Base-by-base conservation (phyloP, 129 eudicot genomes). In the Lonicera japonica region DNA sequence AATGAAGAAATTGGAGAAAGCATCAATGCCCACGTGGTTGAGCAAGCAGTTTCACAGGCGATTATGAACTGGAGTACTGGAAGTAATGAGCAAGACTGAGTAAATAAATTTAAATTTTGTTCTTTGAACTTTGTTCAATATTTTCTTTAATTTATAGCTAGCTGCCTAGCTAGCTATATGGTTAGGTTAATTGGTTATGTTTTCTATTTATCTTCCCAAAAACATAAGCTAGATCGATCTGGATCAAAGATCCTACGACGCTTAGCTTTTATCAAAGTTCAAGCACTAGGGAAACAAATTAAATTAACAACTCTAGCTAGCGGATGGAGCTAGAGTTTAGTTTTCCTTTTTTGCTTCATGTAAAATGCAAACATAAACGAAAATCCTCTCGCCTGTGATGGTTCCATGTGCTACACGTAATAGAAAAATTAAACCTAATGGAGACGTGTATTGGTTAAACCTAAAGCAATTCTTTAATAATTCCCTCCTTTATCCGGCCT, bases 41-140 rank as follows among this genome's bases (percentile, higher is more conserved):
- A 86, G 75, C 79, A 81, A 72, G 85, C 96, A 39, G 81, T 92
- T 70, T 60, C 75, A 61, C 75, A 78, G 18, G 88, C 96, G 3
- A 85, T 92, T 68, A 79, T 77, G 77, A 78, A 71, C 54, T 87
- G 95, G 96, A 78, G 70, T 11, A 79, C n/a, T n/a, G n/a, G 70
- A 67, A 82, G 54, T 58, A 73, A 51, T 64, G 76, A 76, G 25
- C 85, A 82, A 72, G 79, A 29, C 36, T 29, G 36, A 75, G 21
- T 75, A 47, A 75, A 51, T 22, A 43, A 60, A 54, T 62, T n/a
- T 62, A 1, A 43, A 2, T 22, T 14, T 54, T 54, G n/a, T 8
- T 55, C 21, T 36, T 1, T 17, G 38, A 18, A 13, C 18, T 24
- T 17, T 19, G 36, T 25, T 21, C 25, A 16, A 25, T 21, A 1